Conservation (phyloP, 345 rosid genomes). For the Aquilaria malaccensis region DNA sequence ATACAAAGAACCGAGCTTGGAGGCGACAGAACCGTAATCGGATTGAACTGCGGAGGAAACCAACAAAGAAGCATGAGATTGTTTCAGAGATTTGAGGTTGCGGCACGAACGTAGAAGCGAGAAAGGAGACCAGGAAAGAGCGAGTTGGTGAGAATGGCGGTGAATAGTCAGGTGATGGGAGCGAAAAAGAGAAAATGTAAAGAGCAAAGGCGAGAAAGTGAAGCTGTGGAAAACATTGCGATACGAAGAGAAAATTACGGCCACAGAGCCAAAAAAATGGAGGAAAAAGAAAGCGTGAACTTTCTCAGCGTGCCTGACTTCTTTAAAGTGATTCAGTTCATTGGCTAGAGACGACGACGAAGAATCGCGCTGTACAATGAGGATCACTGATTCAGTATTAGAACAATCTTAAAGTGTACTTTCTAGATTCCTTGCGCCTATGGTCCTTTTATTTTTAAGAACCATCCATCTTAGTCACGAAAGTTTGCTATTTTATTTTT, state of each 20-base stretch:
- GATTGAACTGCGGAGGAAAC: conserved; percentile 1
- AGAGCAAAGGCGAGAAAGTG: not conserved
- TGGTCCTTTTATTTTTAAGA: too few species aligned
- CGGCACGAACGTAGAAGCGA: conserved; percentile 16
- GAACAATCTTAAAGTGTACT: too few species aligned
- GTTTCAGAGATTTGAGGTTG: conserved; percentile 9
- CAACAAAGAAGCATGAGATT: conserved; percentile 13
- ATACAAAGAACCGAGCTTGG: conserved; percentile 16
- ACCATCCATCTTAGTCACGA: too few species aligned
- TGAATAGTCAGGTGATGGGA: conserved; percentile 17
- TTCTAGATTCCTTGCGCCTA: too few species aligned
- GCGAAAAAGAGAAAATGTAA: conserved; percentile 7
- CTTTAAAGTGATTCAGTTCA: too few species aligned
- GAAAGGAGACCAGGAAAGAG: not conserved
- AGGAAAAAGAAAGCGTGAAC: too few species aligned
- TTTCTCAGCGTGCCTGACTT: too few species aligned
- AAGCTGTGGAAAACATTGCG: conserved; percentile 2
- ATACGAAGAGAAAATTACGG: not conserved
- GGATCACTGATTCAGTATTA: too few species aligned
- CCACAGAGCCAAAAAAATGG: not conserved
- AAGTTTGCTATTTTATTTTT: too few species aligned
- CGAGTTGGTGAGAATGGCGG: not conserved
- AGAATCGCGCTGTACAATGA: too few species aligned
- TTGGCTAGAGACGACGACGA: too few species aligned
- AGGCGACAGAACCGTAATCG: not conserved